Percentiles rank a stretch among this genome's conserved stretches.
Conservation (phyloP, 2,329 filamentous ascomycete genomes). For the Ceratocystis huliohia region DNA sequence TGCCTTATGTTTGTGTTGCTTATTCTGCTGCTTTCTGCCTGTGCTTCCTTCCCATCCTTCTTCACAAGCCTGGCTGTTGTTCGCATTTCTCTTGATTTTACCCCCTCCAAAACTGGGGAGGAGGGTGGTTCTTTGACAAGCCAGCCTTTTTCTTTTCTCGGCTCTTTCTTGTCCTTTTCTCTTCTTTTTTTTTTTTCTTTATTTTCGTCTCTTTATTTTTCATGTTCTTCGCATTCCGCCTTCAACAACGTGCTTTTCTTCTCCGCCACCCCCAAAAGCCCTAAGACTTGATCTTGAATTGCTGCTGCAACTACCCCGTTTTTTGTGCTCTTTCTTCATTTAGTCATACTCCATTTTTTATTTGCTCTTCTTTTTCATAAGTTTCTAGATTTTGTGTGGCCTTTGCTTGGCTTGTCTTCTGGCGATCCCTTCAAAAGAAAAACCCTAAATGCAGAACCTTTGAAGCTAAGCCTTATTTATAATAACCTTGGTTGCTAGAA, state of each 20-base stretch:
- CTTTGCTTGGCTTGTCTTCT: background rate
- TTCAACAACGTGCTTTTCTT: background rate
- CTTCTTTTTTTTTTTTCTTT: background rate
- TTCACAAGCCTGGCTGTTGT: background rate
- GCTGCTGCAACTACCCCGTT: background rate
- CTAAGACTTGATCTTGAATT: background rate
- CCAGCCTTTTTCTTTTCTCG: background rate
- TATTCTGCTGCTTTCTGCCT: background rate
- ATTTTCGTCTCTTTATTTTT: background rate
- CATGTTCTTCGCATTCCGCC: background rate
- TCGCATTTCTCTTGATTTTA: background rate
- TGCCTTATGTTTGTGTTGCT: background rate
- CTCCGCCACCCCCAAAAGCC: background rate
- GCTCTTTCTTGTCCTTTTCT: background rate
- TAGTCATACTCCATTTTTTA: background rate
- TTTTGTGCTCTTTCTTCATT: background rate
- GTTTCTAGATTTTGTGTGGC: background rate
- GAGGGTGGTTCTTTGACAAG: background rate
- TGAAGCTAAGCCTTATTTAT: too few relatives aligned
- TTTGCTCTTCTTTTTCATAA: background rate
- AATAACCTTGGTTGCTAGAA: too few relatives aligned
- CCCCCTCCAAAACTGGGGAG: background rate
- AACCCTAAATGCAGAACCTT: background rate
- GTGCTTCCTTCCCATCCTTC: constrained; percentile 1
- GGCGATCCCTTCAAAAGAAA: constrained; percentile 2